These are phyloP conservation scores for Rubroboletus pulcherrimus DNA, from an alignment of 768 basidiomycete species.

Conservation along the genomic window DNA sequence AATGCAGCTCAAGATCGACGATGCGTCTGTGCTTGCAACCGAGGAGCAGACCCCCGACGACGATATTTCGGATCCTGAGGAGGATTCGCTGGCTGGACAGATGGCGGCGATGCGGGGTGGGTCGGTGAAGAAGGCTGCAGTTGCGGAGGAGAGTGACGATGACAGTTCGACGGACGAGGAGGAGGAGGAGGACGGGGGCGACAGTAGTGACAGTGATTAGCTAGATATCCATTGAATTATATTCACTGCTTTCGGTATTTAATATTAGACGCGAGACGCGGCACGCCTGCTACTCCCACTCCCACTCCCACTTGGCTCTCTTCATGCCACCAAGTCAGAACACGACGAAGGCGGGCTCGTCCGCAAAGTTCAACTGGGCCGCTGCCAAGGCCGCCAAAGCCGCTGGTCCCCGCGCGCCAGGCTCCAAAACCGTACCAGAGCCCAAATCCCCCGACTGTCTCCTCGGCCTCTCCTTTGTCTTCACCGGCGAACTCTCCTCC, in stretches of 20 bases:
- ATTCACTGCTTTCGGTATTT: neutral
- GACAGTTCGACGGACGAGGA: conserved; percentile 33
- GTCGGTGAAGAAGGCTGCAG: conserved; percentile 62
- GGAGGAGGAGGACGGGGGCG: conserved; percentile 16
- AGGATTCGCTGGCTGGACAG: conserved; percentile 94
- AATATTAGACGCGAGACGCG: neutral
- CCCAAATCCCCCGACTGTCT: conserved; percentile 79
- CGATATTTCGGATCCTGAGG: conserved; percentile 97
- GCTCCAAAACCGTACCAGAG: conserved; percentile 60
- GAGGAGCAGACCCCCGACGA: conserved; percentile 72
- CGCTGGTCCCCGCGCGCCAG: conserved; percentile 54
- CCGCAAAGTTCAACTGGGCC: conserved; percentile 39
- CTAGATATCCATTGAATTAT: neutral
- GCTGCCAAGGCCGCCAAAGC: conserved; percentile 57
- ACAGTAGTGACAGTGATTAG: conserved; percentile 29
- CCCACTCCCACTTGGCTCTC: neutral
- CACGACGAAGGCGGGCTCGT: neutral
- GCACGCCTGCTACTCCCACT: neutral
- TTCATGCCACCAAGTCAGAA: conserved; percentile 3
- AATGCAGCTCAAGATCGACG: conserved; percentile 78
- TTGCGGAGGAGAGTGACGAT: conserved; percentile 29
- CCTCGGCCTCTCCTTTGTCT: conserved; percentile 86
- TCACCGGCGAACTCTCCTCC: conserved; percentile 88
- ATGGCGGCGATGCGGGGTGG: conserved; percentile 96
- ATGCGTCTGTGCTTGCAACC: conserved; percentile 50